Evolutionary conservation across 176 grass and related monocot species (phyloP), one percentile per base, ranked within the genome.

Genomic region (Eleusine coracana): DNA sequence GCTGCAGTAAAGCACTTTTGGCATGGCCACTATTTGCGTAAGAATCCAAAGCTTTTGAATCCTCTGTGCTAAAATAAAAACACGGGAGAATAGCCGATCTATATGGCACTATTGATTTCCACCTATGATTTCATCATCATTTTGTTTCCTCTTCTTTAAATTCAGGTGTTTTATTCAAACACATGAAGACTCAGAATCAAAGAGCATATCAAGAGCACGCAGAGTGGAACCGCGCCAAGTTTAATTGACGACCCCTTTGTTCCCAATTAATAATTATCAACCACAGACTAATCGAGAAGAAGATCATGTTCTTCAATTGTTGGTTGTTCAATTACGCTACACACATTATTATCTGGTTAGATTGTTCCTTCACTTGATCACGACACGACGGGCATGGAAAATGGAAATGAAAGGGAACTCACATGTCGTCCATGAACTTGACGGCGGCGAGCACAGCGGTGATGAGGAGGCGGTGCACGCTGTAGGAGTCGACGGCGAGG

Each of bases 401-500:
- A 21, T 6, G 5, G 61, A 51, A 17, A 18, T 6, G 18, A 18
- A 18, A 39, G 61, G 60, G 25, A 29, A 88, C 90, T 92, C 88
- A 95, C 93, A 83, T 76, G 87, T 88, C 84, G 14, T 95, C 90
- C 87, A 90, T 83, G 90, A 92, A 95, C 87, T 95, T 95, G 78
- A 88, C 79, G 82, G 93, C 90, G 42, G 87, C 36, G 75, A 95
- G 85, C 50, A 92, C 79, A 54, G 81, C 67, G 40, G 93, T 90
- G 85, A 95, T 83, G 76, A 95, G 79, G 23, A 95, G 75, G 9
- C 87, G 93, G 80, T 90, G 93, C 70, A 95, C 90, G 82, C 77
- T 92, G 88, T 90, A 83, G 41, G 93, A 92, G 85, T 95, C 85
- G 51, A 95, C 68, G 61, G 83, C 41, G 71, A 95, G 39, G 49